Base-by-base conservation (phyloP, 371 early-diverging fungal genomes). In the Mortierella sp. region DNA sequence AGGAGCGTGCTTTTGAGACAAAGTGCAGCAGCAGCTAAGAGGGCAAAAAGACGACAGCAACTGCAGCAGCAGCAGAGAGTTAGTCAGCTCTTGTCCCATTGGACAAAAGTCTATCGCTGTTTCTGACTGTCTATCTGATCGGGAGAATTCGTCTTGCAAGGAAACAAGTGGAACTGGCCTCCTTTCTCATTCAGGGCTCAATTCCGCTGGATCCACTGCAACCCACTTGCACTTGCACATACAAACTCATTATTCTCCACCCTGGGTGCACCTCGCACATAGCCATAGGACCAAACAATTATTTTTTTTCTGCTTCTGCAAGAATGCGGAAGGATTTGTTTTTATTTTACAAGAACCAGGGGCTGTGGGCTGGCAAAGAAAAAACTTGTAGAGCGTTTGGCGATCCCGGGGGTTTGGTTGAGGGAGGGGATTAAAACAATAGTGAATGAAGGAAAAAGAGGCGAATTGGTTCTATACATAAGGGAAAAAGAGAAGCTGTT, bases 301-400 rank as follows among this genome's bases (percentile, higher is more conserved):
- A 34, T 67, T 70, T 21, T 31, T 34, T 64, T 71, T 71, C 67
- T 59, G 55, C 77, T 67, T 72, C 72, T 46, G 74, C 61, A 61
- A 59, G 61, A 19, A 48, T 44, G 61, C 74, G 74, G 74, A 73
- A 71, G 71, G 71, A 40, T 73, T 74, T 79, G 72, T 74, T 78
- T 61, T 79, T 79, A 79, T 79, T 79, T 79, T 79, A 79, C 79
- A 79, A 79, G 75, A 72, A 57, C 79, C 79, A 73, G 73, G 77
- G 72, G 64, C 72, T 61, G 77, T 37, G n/a, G 72, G 50, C 51
- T 26, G 59, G 77, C 71, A 72, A 51, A 72, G 61, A 59, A 43
- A 55, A 69, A 19, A 43, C 67, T 64, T 70, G 40, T 44, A 61
- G 28, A 72, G 54, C 77, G 50, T 61, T 46, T 64, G 61, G 77